Conservation (phyloP, 2,329 filamentous ascomycete species). For the Cladosporium sp. region DNA sequence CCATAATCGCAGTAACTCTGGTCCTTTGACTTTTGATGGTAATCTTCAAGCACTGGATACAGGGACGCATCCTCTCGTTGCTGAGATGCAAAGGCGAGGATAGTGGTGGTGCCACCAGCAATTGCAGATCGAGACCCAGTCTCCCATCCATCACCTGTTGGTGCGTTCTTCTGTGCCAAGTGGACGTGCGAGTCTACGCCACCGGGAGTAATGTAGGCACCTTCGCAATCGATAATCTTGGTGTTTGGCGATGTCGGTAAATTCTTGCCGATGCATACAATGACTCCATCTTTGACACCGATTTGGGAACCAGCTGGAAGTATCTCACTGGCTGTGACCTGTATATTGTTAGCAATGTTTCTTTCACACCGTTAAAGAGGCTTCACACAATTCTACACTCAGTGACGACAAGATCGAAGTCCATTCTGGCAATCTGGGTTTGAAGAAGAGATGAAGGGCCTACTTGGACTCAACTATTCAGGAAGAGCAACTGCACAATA, state of each 20-base stretch:
- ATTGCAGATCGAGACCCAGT: conserved; percentile 53
- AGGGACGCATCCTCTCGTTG: conserved; percentile 44
- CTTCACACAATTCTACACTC: conserved; percentile 37
- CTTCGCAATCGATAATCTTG: conserved; percentile 42
- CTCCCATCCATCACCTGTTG: conserved; percentile 44
- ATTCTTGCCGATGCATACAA: conserved; percentile 40
- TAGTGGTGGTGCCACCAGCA: conserved; percentile 56
- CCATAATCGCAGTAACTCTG: conserved; percentile 55
- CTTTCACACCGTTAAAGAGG: too few relatives aligned
- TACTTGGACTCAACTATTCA: too few relatives aligned
- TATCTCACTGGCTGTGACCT: conserved; percentile 47
- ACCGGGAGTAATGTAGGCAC: conserved; percentile 45
- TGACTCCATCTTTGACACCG: conserved; percentile 45
- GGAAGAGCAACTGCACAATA: too few relatives aligned
- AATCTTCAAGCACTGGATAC: conserved; percentile 43
- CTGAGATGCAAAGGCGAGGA: conserved; percentile 56
- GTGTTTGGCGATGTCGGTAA: conserved; percentile 34
- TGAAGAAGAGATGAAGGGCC: too few relatives aligned
- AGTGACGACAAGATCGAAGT: conserved; percentile 39
- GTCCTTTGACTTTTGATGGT: conserved; percentile 42
- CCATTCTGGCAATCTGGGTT: too few relatives aligned
- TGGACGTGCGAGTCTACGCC: conserved; percentile 50
- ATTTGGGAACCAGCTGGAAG: conserved; percentile 43
- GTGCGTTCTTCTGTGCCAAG: conserved; percentile 42
- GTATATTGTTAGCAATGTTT: conserved; percentile 14